These are phyloP conservation scores for Paramecium sonneborni DNA, from an alignment of 73 alveolate genomes.

Conservation along the genomic window DNA sequence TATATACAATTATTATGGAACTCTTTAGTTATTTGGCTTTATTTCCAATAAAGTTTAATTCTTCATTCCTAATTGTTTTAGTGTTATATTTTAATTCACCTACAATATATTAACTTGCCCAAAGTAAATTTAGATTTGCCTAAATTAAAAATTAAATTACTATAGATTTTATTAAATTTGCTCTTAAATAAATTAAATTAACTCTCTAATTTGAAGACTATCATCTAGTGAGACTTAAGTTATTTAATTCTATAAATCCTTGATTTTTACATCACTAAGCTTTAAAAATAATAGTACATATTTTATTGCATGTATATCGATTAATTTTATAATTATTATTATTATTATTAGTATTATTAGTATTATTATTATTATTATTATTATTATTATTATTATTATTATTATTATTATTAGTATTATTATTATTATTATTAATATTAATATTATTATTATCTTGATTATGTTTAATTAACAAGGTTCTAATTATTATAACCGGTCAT, in stretches of 20 bases:
- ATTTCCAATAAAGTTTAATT: neutral
- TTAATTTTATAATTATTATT: no score
- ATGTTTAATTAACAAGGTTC: no score
- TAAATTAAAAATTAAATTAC: neutral
- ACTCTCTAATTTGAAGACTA: neutral
- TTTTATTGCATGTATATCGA: no score
- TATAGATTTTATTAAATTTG: neutral
- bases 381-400: no score
- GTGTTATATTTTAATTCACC: neutral
- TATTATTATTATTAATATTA: no score
- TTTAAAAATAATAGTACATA: neutral
- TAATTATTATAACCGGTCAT: no score
- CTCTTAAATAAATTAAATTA: neutral
- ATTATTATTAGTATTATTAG: no score
- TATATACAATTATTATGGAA: no score
- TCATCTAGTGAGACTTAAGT: neutral
- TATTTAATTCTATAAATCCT: neutral
- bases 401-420: no score
- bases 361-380: no score
- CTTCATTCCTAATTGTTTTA: neutral
- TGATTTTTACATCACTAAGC: neutral
- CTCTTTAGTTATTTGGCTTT: no score
- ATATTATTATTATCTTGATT: no score
- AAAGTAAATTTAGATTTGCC: neutral
- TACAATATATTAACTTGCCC: neutral